phyloP scores from a whole-genome alignment of 371 early-diverging fungal genomes.

The Mucor saturninus region DNA sequence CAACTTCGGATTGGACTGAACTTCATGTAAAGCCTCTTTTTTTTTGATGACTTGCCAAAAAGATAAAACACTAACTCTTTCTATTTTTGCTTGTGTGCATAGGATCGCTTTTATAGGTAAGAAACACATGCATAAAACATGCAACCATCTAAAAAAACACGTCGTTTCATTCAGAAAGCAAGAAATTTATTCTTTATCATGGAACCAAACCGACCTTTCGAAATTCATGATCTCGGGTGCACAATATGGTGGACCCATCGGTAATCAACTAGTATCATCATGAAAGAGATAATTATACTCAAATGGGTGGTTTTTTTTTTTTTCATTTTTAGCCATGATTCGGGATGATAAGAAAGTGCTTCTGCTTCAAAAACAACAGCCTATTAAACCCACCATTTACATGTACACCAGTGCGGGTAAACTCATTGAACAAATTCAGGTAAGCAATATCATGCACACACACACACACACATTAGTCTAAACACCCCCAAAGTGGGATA shows the following conservation, averaged over 20 bases:
- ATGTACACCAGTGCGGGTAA: constrained; percentile 88
- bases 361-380: constrained; percentile 71
- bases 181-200: constrained; percentile 83
- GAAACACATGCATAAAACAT: no score
- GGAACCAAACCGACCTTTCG: constrained; percentile 85
- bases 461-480: neutral
- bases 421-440: constrained; percentile 84
- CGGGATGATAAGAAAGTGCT: constrained; percentile 85
- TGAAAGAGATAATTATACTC: no score
- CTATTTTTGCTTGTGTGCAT: neutral
- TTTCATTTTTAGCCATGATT: constrained; percentile 72
- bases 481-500: constrained; percentile 75
- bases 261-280: constrained; percentile 42
- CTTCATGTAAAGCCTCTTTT: constrained; percentile 38
- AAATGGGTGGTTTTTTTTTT: neutral
- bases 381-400: constrained; percentile 79
- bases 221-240: constrained; percentile 84
- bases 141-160: no score
- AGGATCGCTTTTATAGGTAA: constrained; percentile 61
- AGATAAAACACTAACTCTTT: neutral
- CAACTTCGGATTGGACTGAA: constrained; percentile 59
- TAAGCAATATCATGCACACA: constrained; percentile 20
- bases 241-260: constrained; percentile 92
- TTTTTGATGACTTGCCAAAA: neutral
- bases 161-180: constrained; percentile 56